Conservation (phyloP, 805 yeast species). For the Lipomyces chichibuensis region DNA sequence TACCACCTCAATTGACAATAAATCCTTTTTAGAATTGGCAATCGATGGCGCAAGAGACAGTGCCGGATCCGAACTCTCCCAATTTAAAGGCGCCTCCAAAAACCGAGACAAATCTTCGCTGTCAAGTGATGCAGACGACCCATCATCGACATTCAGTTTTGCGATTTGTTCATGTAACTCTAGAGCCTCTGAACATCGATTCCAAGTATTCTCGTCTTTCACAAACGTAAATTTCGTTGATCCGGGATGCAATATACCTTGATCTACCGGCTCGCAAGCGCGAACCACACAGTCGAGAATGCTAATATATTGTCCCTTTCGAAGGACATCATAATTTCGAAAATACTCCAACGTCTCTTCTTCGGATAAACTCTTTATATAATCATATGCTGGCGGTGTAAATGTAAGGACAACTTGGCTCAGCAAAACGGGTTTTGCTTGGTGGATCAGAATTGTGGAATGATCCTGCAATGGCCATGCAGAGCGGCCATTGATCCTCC, state of each 20-base stretch:
- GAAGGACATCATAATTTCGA: constrained; percentile 2
- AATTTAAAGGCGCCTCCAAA: constrained; percentile 7
- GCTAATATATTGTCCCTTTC: constrained; percentile 9
- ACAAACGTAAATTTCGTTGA: constrained; percentile 60
- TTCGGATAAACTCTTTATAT: constrained; percentile 45
- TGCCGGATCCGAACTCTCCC: constrained; percentile 14
- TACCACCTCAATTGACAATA: constrained; percentile 26
- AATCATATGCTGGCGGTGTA: constrained; percentile 53
- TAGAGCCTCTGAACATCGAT: constrained; percentile 26
- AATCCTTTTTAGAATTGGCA: constrained; percentile 18
- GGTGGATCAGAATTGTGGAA: constrained; percentile 26
- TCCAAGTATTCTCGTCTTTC: constrained; percentile 39
- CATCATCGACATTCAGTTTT: constrained; percentile 14
- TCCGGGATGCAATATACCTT: constrained; percentile 55
- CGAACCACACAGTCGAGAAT: constrained; percentile 16
- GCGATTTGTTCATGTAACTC: constrained; percentile 18
- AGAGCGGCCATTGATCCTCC: background rate
- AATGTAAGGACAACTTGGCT: constrained; percentile 49
- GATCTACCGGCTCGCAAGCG: constrained; percentile 70
- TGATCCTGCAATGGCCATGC: constrained; percentile 8
- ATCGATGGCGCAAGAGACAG: constrained; percentile 12
- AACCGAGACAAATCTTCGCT: constrained; percentile 6
- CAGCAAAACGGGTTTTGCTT: constrained; percentile 41
- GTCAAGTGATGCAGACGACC: constrained; percentile 28
- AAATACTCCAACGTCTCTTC: constrained; percentile 44